Conservation (phyloP, 805 yeast genomes). For the Cyberlindnera euphorbiiphila region DNA sequence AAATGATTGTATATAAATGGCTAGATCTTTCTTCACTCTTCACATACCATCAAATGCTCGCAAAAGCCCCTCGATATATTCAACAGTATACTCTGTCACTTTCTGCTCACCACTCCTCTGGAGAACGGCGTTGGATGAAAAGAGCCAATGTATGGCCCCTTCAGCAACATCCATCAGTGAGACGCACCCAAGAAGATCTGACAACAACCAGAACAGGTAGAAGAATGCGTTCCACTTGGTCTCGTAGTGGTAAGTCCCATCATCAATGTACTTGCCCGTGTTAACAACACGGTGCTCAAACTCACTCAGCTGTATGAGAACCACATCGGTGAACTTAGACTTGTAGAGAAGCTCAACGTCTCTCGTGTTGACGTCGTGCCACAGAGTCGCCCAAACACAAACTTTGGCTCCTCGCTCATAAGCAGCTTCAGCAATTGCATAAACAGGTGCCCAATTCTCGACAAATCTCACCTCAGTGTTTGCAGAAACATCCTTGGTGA, state of each 20-base stretch:
- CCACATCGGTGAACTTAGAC: conserved; percentile 1
- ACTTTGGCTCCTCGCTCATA: conserved; percentile 1
- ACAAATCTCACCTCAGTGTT: background rate
- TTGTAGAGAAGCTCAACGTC: background rate
- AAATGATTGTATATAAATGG: too few species aligned
- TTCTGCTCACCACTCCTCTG: background rate
- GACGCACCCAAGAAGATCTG: background rate
- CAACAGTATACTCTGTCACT: background rate
- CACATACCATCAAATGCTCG: background rate
- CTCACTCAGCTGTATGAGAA: background rate
- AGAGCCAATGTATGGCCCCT: conserved; percentile 1
- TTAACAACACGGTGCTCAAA: background rate
- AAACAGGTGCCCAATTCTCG: conserved; percentile 1
- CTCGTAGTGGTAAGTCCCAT: background rate
- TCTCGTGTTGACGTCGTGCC: background rate
- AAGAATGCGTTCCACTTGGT: background rate
- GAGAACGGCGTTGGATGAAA: background rate
- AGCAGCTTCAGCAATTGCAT: conserved; percentile 1
- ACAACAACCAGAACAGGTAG: background rate
- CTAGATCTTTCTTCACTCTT: too few species aligned
- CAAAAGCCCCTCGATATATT: background rate
- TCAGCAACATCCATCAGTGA: conserved; percentile 6
- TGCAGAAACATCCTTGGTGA: background rate
- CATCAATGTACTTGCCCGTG: background rate
- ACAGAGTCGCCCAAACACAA: conserved; percentile 3